Conservation (phyloP, 352 stramenopile species). For the Pythium brachiatum region DNA sequence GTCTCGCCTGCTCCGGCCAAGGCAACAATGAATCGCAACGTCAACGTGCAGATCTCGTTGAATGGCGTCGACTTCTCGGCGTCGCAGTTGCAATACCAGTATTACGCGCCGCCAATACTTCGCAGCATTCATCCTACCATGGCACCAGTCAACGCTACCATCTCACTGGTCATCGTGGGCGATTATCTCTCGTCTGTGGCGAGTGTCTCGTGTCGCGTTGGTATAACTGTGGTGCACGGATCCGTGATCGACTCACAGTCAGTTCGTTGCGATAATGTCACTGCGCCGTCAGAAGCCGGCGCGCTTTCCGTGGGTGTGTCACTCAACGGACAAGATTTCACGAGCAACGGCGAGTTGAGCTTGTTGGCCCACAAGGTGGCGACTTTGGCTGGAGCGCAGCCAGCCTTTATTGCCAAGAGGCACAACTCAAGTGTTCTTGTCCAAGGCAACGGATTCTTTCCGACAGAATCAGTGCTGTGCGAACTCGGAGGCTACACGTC, state of each 20-base stretch:
- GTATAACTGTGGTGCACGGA: background rate
- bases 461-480: constrained; percentile 7
- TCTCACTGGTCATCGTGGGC: constrained; percentile 8
- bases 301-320: constrained; percentile 10
- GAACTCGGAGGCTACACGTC: constrained; percentile 10
- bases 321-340: constrained; percentile 23
- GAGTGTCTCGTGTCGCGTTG: constrained; percentile 15
- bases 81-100: constrained; percentile 17
- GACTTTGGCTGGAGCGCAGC: background rate
- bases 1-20: constrained; percentile 2
- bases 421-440: background rate
- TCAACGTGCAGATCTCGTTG: constrained; percentile 14
- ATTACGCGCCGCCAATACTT: constrained; percentile 24
- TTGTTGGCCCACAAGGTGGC: constrained; percentile 13
- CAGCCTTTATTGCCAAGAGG: constrained; percentile 5
- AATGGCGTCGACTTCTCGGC: constrained; percentile 22
- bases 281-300: background rate
- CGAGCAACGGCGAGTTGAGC: background rate
- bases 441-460: constrained; percentile 5
- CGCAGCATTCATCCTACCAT: background rate
- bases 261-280: constrained; percentile 11
- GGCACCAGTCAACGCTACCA: constrained; percentile 4
- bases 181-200: constrained; percentile 17
- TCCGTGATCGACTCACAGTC: background rate
- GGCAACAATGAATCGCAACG: background rate